phyloP scores from a whole-genome alignment of 208 protist genomes.

The Herpetomonas tarakana region DNA sequence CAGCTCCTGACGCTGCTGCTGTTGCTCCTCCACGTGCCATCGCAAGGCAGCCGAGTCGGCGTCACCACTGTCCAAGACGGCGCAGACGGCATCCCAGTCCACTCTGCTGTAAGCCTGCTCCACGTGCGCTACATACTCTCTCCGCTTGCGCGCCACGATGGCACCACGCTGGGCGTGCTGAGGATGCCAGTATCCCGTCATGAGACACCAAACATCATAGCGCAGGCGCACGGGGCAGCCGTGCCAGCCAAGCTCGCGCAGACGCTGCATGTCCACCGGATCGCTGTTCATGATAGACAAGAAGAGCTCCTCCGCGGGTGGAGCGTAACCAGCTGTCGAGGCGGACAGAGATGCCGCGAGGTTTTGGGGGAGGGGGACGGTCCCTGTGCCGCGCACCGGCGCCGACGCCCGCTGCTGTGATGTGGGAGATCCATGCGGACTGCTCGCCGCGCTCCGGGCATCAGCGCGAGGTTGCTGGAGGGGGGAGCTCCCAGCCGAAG shows the following conservation, averaged over 20 bases:
- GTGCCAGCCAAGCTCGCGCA: slow-evolving; percentile 49
- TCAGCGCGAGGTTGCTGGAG: no score
- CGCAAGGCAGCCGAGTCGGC: background rate
- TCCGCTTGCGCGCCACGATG: slow-evolving; percentile 41
- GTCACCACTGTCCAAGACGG: slow-evolving; percentile 21
- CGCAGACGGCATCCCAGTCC: slow-evolving; percentile 58
- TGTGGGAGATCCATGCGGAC: no score
- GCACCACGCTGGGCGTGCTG: slow-evolving; percentile 22
- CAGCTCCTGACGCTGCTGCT: background rate
- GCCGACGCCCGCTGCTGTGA: no score
- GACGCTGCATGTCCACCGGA: slow-evolving; percentile 27
- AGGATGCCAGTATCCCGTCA: slow-evolving; percentile 54
- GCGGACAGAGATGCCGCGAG: no score
- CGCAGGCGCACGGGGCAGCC: slow-evolving; percentile 52
- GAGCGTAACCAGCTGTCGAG: slow-evolving; percentile 1
- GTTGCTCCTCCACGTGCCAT: background rate
- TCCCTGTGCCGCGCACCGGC: no score
- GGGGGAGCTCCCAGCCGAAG: no score
- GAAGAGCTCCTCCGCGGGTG: slow-evolving; percentile 19
- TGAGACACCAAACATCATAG: slow-evolving; percentile 55
- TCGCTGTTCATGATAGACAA: slow-evolving; percentile 23
- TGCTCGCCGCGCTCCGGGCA: no score
- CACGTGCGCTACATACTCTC: slow-evolving; percentile 57
- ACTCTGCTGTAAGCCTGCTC: slow-evolving; percentile 38
- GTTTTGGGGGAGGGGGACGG: no score